Evolutionary conservation across 345 rosid species (phyloP).

Genomic region (Camelina hispida): DNA sequence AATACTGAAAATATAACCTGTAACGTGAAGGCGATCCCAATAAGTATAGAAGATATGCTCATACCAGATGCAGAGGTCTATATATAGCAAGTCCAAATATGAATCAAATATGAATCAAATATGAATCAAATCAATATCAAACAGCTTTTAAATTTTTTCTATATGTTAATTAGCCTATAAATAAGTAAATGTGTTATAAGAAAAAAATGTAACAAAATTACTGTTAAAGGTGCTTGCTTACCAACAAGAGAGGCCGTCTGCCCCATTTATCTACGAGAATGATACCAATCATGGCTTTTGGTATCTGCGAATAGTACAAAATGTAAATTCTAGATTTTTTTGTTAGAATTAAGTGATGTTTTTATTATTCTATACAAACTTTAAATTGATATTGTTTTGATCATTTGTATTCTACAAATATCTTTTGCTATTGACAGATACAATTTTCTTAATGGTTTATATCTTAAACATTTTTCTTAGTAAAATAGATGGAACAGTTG

Average conservation of each 20-base stretch:
- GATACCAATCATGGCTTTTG: constrained; percentile 35
- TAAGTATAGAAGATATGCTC: constrained; percentile 45
- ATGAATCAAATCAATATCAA: background rate
- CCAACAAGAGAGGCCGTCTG: constrained; percentile 59
- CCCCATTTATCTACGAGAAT: constrained; percentile 56
- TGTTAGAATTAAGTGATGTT: too few relatives aligned
- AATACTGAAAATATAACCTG: constrained; percentile 45
- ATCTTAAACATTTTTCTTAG: too few relatives aligned
- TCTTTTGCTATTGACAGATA: too few relatives aligned
- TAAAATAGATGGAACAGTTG: too few relatives aligned
- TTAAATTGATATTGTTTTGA: too few relatives aligned
- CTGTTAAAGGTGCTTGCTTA: constrained; percentile 16
- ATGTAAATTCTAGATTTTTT: background rate
- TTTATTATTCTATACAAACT: too few relatives aligned
- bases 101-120: constrained; percentile 3
- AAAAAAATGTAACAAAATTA: background rate
- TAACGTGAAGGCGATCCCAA: constrained; percentile 52
- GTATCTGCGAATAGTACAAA: constrained; percentile 40
- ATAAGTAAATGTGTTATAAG: background rate
- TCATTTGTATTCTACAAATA: too few relatives aligned
- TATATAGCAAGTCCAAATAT: background rate
- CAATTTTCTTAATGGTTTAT: too few relatives aligned
- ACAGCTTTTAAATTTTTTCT: background rate
- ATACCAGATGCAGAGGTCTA: constrained; percentile 57
- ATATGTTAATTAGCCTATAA: background rate